A percentile compares a stretch with the other conserved stretches of the same genome.
Evolutionary conservation across 2,329 filamentous ascomycete genomes (phyloP).

Genomic region (Orbilia ellipsospora): DNA sequence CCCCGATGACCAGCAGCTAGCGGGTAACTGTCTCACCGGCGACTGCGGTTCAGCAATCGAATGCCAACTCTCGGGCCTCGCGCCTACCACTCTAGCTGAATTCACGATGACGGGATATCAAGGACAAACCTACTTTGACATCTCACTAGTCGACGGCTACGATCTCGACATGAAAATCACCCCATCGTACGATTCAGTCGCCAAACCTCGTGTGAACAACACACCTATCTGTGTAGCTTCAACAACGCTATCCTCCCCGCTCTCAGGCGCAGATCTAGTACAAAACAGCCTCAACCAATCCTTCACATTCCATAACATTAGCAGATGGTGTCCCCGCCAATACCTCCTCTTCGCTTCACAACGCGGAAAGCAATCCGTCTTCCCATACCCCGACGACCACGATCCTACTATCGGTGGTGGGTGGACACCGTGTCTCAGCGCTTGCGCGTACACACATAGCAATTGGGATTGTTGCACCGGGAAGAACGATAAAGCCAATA

Average conservation of each 20-base stretch:
- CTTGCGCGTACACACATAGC: constrained; percentile 75
- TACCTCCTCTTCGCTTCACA: constrained; percentile 75
- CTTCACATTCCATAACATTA: constrained; percentile 64
- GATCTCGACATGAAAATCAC: constrained; percentile 76
- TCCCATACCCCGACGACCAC: constrained; percentile 79
- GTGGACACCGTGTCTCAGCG: constrained; percentile 82
- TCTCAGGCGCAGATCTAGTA: constrained; percentile 63
- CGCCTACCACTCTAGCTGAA: constrained; percentile 81
- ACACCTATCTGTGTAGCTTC: constrained; percentile 57
- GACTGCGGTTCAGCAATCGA: constrained; percentile 78
- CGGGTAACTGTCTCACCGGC: constrained; percentile 72
- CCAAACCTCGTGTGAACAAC: constrained; percentile 53
- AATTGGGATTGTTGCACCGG: constrained; percentile 81
- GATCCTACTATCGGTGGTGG: constrained; percentile 71
- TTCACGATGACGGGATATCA: constrained; percentile 78
- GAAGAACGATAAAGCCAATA: constrained; percentile 71
- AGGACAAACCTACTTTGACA: constrained; percentile 82
- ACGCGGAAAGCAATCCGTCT: constrained; percentile 67
- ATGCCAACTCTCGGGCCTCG: constrained; percentile 75
- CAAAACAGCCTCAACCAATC: constrained; percentile 61
- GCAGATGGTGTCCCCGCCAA: constrained; percentile 83
- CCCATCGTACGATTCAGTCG: constrained; percentile 46
- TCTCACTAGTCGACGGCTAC: constrained; percentile 86
- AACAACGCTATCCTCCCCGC: not conserved
- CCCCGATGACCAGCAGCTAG: constrained; percentile 49